Percentiles rank a stretch among this genome's conserved stretches.
Conservation (phyloP, 495 filamentous ascomycete species). For the Friedmanniomyces endolithicus region DNA sequence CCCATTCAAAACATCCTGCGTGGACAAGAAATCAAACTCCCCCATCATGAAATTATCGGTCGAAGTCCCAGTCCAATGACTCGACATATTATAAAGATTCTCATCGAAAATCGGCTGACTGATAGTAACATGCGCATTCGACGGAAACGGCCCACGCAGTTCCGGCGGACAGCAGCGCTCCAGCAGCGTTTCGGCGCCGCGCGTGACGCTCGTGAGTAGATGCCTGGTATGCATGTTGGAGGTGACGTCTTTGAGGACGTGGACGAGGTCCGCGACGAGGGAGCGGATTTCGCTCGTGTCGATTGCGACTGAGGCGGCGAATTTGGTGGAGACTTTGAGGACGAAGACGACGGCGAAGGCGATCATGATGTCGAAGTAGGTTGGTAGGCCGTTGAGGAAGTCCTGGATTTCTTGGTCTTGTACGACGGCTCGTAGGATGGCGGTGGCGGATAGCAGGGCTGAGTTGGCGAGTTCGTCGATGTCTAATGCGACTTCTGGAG, state of each 20-base stretch:
- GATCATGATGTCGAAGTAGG: constrained; percentile 47
- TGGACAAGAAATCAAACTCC: constrained; percentile 14
- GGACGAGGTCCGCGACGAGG: constrained; percentile 6
- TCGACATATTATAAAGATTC: constrained; percentile 10
- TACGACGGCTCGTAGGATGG: constrained; percentile 38
- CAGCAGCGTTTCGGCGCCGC: constrained; percentile 5
- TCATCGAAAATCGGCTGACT: constrained; percentile 14
- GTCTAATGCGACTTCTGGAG: constrained; percentile 22
- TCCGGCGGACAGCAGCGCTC: constrained; percentile 3
- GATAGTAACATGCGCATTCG: constrained; percentile 13
- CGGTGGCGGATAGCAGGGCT: constrained; percentile 35
- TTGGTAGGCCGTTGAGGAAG: constrained; percentile 40
- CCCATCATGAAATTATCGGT: constrained; percentile 15
- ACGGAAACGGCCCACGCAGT: not conserved
- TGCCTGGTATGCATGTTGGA: constrained; percentile 13
- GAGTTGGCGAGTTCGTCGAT: constrained; percentile 28
- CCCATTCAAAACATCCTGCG: not conserved
- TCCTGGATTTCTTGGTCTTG: constrained; percentile 41
- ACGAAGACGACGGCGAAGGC: constrained; percentile 45
- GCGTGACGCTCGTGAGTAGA: constrained; percentile 9
- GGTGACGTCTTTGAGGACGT: constrained; percentile 11
- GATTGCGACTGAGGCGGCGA: constrained; percentile 4
- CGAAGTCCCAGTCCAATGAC: not conserved
- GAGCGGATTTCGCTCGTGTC: constrained; percentile 7
- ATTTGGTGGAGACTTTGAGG: constrained; percentile 34